These are phyloP conservation scores for Mariannaea sp. DNA, from an alignment of 2,329 filamentous ascomycete genomes.

Conservation along the genomic window DNA sequence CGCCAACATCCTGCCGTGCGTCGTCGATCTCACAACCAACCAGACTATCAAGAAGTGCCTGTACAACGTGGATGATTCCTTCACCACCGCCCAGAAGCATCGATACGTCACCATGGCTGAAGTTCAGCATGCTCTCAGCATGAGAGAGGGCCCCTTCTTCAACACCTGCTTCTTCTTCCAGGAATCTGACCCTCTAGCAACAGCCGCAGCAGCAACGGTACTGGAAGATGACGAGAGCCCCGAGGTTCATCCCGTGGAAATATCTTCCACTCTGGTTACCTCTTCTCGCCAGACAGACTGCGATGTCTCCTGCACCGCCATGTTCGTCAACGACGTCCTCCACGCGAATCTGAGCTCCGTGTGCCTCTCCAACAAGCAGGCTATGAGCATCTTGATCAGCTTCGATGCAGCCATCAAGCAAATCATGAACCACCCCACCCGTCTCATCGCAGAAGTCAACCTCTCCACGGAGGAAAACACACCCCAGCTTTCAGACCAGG, in stretches of 20 bases:
- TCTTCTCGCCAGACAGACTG: conserved; percentile 48
- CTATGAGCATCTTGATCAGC: conserved; percentile 54
- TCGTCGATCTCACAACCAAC: conserved; percentile 40
- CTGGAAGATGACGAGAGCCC: too few relatives aligned
- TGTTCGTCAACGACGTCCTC: conserved; percentile 48
- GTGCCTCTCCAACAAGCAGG: conserved; percentile 50
- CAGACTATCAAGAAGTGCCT: conserved; percentile 43
- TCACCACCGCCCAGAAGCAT: conserved; percentile 37
- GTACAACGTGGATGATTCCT: conserved; percentile 39
- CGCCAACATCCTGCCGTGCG: conserved; percentile 46
- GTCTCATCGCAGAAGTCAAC: conserved; percentile 52
- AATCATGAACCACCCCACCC: conserved; percentile 49
- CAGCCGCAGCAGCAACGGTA: too few relatives aligned
- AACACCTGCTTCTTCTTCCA: conserved; percentile 58
- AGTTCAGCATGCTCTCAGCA: conserved; percentile 52
- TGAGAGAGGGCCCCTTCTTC: conserved; percentile 51
- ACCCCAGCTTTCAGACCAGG: conserved; percentile 58
- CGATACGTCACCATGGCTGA: conserved; percentile 53
- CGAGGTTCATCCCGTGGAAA: neutral
- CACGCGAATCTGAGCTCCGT: conserved; percentile 52
- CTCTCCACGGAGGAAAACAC: conserved; percentile 61
- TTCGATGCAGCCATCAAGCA: conserved; percentile 58
- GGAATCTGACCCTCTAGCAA: conserved; percentile 41
- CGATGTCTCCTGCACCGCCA: conserved; percentile 52
- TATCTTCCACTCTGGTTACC: conserved; percentile 24